phyloP scores from a whole-genome alignment of 2,329 filamentous ascomycete species.

The Aspergillus tamarii region DNA sequence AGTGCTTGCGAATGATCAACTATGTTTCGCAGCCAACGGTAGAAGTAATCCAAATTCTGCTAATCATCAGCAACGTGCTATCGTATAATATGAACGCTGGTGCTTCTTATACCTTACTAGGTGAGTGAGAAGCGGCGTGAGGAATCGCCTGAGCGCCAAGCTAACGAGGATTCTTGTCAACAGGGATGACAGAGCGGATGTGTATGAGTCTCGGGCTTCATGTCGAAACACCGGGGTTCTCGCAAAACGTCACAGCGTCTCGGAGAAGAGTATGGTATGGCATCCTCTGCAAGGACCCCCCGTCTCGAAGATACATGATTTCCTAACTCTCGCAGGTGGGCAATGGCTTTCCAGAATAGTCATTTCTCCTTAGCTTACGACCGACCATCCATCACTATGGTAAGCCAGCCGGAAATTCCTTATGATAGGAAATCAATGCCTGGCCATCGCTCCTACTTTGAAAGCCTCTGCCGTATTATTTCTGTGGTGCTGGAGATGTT shows the following conservation, averaged over 20 bases:
- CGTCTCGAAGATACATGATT: neutral
- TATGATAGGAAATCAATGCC: constrained; percentile 54
- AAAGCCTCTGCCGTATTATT: constrained; percentile 59
- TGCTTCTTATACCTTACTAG: constrained; percentile 63
- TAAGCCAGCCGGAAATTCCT: constrained; percentile 52
- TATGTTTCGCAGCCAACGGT: constrained; percentile 64
- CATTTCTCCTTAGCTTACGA: constrained; percentile 65
- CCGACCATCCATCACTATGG: constrained; percentile 56
- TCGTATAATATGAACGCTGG: constrained; percentile 68
- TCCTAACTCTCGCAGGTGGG: constrained; percentile 45
- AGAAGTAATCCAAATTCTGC: constrained; percentile 63
- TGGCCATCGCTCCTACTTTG: constrained; percentile 57
- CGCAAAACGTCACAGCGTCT: constrained; percentile 46
- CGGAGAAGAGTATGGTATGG: constrained; percentile 42
- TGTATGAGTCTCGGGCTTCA: constrained; percentile 63
- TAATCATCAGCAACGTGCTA: constrained; percentile 65
- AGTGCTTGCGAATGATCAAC: constrained; percentile 66
- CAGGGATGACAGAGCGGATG: constrained; percentile 46
- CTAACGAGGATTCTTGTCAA: constrained; percentile 7
- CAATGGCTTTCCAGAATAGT: constrained; percentile 63
- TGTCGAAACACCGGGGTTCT: constrained; percentile 54
- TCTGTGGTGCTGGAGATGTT: constrained; percentile 57
- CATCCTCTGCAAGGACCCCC: neutral
- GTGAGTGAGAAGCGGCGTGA: constrained; percentile 34
- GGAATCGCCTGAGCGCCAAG: neutral